Evolutionary conservation across 228 moss, liverwort and hornwort genomes (phyloP).

Genomic region (Sphagnum fallax): DNA sequence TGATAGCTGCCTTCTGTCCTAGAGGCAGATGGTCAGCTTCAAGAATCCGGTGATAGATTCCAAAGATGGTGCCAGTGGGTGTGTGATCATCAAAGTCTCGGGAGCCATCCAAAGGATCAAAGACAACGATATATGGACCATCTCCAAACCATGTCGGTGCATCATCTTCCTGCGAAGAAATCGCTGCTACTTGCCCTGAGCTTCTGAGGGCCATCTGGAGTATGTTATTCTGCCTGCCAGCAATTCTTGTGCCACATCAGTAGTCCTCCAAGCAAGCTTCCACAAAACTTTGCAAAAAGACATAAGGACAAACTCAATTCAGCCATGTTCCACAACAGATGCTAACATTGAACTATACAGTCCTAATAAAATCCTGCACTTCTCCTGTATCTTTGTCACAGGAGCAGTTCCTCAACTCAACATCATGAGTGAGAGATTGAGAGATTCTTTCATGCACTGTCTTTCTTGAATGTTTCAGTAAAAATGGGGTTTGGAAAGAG

Average conservation of each 20-base stretch:
- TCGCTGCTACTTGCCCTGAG: slow-evolving; percentile 80
- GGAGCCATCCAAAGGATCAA: slow-evolving; percentile 91
- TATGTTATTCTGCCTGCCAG: slow-evolving; percentile 98
- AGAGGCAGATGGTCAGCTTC: slow-evolving; percentile 53
- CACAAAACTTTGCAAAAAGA: neutral
- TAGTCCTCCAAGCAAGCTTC: slow-evolving; percentile 10
- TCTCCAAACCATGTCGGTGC: slow-evolving; percentile 82
- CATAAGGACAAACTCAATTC: neutral
- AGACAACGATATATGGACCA: slow-evolving; percentile 80
- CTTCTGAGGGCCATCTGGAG: slow-evolving; percentile 75
- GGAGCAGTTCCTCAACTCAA: too few species aligned
- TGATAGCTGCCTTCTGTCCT: slow-evolving; percentile 62
- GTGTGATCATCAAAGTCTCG: slow-evolving; percentile 85
- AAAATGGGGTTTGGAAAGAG: too few species aligned
- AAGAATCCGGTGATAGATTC: slow-evolving; percentile 70
- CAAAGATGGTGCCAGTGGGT: slow-evolving; percentile 92
- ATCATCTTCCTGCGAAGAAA: slow-evolving; percentile 93
- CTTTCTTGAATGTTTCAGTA: too few species aligned
- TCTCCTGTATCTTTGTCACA: too few species aligned
- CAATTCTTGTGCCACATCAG: slow-evolving; percentile 53
- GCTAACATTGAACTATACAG: neutral
- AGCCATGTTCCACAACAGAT: neutral
- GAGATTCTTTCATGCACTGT: too few species aligned
- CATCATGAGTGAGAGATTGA: too few species aligned
- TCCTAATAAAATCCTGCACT: neutral